Conservation (phyloP, 495 filamentous ascomycete species). For the Endocarpon pusillum region DNA sequence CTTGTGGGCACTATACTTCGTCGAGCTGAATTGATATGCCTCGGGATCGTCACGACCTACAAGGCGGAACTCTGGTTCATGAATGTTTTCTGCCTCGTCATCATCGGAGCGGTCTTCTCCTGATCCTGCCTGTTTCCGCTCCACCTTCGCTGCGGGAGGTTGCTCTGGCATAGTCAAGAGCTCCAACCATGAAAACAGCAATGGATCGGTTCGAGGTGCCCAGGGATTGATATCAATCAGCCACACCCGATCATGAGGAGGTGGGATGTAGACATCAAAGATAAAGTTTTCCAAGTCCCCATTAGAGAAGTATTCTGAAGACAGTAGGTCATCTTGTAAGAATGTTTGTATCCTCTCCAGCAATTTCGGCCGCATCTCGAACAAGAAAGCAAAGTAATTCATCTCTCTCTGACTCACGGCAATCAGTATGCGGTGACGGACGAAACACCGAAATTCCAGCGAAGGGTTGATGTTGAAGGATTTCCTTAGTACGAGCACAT, state of each 20-base stretch:
- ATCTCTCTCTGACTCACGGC: slow-evolving; percentile 80
- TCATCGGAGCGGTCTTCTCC: slow-evolving; percentile 25
- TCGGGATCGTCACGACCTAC: slow-evolving; percentile 71
- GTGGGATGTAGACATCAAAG: slow-evolving; percentile 82
- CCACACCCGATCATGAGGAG: slow-evolving; percentile 58
- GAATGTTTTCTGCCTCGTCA: slow-evolving; percentile 39
- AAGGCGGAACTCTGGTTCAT: slow-evolving; percentile 62
- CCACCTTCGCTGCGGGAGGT: slow-evolving; percentile 22
- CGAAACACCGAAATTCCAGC: slow-evolving; percentile 90
- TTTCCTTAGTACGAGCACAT: slow-evolving; percentile 66
- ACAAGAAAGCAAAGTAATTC: slow-evolving; percentile 75
- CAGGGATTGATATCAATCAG: slow-evolving; percentile 93
- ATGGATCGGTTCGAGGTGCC: slow-evolving; percentile 73
- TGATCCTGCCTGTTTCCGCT: slow-evolving; percentile 6
- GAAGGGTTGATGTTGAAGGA: slow-evolving; percentile 75
- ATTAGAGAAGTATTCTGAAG: slow-evolving; percentile 27
- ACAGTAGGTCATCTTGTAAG: slow-evolving; percentile 52
- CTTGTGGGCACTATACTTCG: slow-evolving; percentile 91
- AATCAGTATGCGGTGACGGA: slow-evolving; percentile 57
- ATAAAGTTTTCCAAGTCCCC: slow-evolving; percentile 75
- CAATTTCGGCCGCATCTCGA: slow-evolving; percentile 43
- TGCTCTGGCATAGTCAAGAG: slow-evolving; percentile 54
- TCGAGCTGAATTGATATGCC: slow-evolving; percentile 65
- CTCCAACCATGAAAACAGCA: slow-evolving; percentile 85
- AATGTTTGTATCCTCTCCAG: slow-evolving; percentile 45